Conservation (phyloP, 225 moss, liverwort and hornwort species). For the Physcomitrium patens region DNA sequence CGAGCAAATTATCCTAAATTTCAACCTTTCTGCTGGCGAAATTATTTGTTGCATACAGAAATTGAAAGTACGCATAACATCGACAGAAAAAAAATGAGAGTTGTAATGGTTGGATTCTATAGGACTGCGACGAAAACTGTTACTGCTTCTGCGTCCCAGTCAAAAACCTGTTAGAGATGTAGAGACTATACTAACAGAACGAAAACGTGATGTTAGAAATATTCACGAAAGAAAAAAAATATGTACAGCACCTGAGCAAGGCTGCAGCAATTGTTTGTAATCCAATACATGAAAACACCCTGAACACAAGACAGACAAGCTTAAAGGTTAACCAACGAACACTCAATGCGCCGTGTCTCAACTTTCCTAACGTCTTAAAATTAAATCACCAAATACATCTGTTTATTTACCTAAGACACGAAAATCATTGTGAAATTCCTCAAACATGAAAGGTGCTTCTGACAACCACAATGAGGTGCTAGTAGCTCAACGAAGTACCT, state of each 20-base stretch:
- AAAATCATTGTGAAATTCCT: too few species aligned
- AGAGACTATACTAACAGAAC: slow-evolving; percentile 8
- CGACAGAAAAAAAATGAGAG: background rate
- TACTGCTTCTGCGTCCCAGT: background rate
- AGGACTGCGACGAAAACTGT: background rate
- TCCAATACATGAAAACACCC: slow-evolving; percentile 99
- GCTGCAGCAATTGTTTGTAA: slow-evolving; percentile 92
- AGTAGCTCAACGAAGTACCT: slow-evolving; percentile 53
- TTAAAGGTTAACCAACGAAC: slow-evolving; percentile 11
- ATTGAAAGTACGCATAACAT: background rate
- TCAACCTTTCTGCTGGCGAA: background rate
- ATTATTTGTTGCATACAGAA: background rate
- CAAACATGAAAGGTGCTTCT: slow-evolving; percentile 12
- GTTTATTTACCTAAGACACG: background rate
- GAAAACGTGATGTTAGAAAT: slow-evolving; percentile 2
- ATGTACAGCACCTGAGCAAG: slow-evolving; percentile 76
- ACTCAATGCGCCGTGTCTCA: background rate
- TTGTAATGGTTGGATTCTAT: background rate
- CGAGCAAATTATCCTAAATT: background rate
- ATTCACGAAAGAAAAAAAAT: background rate
- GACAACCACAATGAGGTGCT: slow-evolving; percentile 4
- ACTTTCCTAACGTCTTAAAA: background rate
- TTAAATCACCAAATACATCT: background rate
- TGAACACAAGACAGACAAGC: slow-evolving; percentile 33
- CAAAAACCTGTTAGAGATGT: background rate